Conservation (phyloP, 2,329 filamentous ascomycete species). For the Scedosporium minutisporum region DNA sequence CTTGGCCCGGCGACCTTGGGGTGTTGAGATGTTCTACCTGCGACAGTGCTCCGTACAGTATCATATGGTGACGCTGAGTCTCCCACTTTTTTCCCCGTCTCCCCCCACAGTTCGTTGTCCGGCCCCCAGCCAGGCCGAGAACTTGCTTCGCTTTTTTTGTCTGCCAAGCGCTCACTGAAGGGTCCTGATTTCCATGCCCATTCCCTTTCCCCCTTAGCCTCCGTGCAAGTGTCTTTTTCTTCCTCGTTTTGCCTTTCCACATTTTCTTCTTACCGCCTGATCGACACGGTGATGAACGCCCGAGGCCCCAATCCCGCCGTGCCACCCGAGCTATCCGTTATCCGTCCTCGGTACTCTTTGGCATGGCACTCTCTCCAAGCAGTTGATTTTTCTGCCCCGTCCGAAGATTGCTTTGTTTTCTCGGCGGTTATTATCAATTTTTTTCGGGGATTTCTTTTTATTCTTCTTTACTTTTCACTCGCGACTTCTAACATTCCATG, state of each 20-base stretch:
- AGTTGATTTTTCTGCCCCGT: not conserved
- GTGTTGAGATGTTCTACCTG: no score
- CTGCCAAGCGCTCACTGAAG: not conserved
- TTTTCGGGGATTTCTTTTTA: no score
- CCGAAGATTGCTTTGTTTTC: not conserved
- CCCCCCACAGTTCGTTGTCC: not conserved
- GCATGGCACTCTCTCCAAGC: not conserved
- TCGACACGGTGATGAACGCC: constrained; percentile 1
- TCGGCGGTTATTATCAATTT: no score
- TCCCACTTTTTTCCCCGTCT: not conserved
- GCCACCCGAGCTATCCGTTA: not conserved
- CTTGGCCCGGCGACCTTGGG: not conserved
- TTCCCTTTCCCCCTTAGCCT: not conserved
- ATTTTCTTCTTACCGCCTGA: not conserved
- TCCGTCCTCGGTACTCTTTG: not conserved
- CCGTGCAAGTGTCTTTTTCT: not conserved
- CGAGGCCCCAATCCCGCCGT: not conserved
- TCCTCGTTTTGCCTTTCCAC: not conserved
- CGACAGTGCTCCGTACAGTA: constrained; percentile 1
- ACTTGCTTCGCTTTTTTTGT: not conserved
- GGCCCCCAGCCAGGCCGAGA: not conserved
- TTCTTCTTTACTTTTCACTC: no score
- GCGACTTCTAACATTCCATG: no score
- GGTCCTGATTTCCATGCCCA: not conserved
- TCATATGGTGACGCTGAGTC: not conserved